Evolutionary conservation across 169 alveolate genomes (phyloP).

Genomic region (Amoebophrya sp.): DNA sequence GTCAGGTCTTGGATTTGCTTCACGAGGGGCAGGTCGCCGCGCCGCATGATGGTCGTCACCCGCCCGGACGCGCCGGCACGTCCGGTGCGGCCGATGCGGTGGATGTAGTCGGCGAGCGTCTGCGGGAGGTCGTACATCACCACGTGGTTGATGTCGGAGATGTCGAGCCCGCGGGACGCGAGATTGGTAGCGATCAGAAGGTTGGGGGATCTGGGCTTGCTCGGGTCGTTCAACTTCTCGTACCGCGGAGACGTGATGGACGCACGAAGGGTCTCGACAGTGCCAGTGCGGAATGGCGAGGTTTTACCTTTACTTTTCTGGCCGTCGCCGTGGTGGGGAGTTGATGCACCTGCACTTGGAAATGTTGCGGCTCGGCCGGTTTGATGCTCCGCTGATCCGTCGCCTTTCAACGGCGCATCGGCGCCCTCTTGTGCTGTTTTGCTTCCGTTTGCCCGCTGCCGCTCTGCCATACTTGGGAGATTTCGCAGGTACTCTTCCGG

Average conservation of each 20-base stretch:
- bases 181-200: slow-evolving; percentile 93
- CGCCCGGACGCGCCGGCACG: slow-evolving; percentile 92
- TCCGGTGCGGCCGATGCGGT: slow-evolving; percentile 94
- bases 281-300: no score
- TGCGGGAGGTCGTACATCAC: slow-evolving; percentile 90
- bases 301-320: no score
- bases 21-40: slow-evolving; percentile 19
- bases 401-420: no score
- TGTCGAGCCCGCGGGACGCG: slow-evolving; percentile 93
- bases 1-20: slow-evolving; percentile 15
- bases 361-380: no score
- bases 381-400: no score
- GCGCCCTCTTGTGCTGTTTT: no score
- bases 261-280: neutral
- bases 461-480: neutral
- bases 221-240: neutral
- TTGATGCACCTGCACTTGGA: no score
- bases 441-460: neutral
- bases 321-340: no score
- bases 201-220: slow-evolving; percentile 34
- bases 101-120: slow-evolving; percentile 75
- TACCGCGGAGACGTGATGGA: neutral
- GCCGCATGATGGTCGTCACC: slow-evolving; percentile 35
- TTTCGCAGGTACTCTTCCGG: neutral
- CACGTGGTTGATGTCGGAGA: slow-evolving; percentile 81